A percentile compares a stretch with the other conserved stretches of the same genome.
Conservation (phyloP, 495 filamentous ascomycete genomes). For the Xylaria curta region DNA sequence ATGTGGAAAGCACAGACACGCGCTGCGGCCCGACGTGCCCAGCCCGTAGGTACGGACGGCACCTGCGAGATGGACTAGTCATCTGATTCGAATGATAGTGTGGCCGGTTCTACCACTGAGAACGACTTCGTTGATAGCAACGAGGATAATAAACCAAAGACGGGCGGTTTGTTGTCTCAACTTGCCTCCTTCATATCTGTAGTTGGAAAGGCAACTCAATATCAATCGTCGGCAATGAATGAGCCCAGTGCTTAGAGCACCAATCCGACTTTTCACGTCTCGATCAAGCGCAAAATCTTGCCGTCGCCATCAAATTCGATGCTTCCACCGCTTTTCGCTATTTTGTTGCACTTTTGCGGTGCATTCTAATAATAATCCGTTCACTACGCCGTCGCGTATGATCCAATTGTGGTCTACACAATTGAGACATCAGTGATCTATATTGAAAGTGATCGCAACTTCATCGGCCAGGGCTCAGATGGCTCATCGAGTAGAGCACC, state of each 20-base stretch:
- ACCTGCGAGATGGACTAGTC: background rate
- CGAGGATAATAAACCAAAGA: background rate
- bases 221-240: background rate
- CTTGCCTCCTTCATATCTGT: background rate
- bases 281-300: slow-evolving; percentile 10
- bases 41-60: background rate
- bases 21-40: background rate
- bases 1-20: slow-evolving; percentile 4
- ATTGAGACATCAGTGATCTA: background rate
- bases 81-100: background rate
- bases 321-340: too few species aligned
- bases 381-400: background rate
- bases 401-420: background rate
- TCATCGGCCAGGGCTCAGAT: background rate
- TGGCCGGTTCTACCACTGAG: background rate
- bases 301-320: background rate
- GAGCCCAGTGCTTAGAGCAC: background rate
- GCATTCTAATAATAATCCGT: background rate
- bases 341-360: too few species aligned
- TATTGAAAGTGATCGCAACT: background rate
- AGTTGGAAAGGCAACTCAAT: background rate
- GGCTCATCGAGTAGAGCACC: background rate
- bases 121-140: background rate
- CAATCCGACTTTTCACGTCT: background rate
- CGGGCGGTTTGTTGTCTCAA: background rate